Evolutionary conservation across 148 eudicot genomes (phyloP), one percentile per base, ranked within the genome.

Genomic region (Selenicereus undatus): DNA sequence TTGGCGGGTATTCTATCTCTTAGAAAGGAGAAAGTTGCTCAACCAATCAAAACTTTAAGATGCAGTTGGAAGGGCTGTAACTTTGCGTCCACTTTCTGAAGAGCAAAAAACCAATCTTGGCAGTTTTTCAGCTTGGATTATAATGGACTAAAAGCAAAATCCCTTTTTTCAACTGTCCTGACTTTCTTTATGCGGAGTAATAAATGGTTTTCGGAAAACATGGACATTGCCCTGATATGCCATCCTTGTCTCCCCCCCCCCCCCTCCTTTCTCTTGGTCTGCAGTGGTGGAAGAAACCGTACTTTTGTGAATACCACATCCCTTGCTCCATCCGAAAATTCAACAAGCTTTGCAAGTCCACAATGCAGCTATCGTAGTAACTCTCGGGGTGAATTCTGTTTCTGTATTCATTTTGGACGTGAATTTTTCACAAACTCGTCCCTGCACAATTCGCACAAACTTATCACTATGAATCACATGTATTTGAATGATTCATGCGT

Each of bases 311-410:
- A 89, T 66, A 79, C 88, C 45, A 85, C 92, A 26, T 76, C 91
- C 14, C 86, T 90, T 21, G 91, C 91, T 77, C 95, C 93, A 66
- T 90, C 95, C 29, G 84, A 88, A 4, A 88, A 91, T 42, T 89
- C 93, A 0, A 84, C 90, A 0, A 78, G 75, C 74, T 90, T 89
- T 2, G 88, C 84, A 65, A 35, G 83, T 79, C 75, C 27, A 30
- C 76, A 90, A 6, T 83, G 8, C 29, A 69, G 60, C 81, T 70
- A 78, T 71, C 36, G 30, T 77, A 3, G 72, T 21, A 50, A 77
- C 13, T 80, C 45, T 75, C 26, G 76, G 75, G 48, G 39, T 45
- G 36, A 81, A 81, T 58, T 73, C 79, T 27, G 29, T 65, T 51
- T 73, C 79, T 27, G 29, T 65, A n/a, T 48, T 79, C 0, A 8